phyloP scores from a whole-genome alignment of 768 basidiomycete species.

The Trametes maxima region DNA sequence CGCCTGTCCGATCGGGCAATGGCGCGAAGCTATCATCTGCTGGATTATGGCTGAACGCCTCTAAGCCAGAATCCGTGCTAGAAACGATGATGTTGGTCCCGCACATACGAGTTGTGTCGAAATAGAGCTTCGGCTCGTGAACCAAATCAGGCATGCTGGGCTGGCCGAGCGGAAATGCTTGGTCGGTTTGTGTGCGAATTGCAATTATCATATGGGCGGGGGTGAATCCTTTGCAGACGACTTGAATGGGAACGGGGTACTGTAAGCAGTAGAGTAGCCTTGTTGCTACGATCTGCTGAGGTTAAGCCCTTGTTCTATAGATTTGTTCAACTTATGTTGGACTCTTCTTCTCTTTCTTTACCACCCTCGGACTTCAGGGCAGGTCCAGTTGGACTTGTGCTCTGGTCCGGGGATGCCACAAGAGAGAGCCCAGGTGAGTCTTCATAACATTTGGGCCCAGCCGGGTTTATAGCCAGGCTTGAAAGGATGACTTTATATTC shows the following conservation, averaged over 20 bases:
- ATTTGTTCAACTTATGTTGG: slow-evolving; percentile 59
- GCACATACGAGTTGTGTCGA: slow-evolving; percentile 62
- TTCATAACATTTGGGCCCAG: background rate
- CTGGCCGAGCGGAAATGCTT: slow-evolving; percentile 55
- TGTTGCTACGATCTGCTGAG: slow-evolving; percentile 79
- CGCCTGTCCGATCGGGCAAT: slow-evolving; percentile 77
- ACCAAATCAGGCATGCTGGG: slow-evolving; percentile 62
- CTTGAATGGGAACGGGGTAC: slow-evolving; percentile 75
- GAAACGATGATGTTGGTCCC: slow-evolving; percentile 73
- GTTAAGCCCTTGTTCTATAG: slow-evolving; percentile 73
- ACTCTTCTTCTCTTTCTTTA: slow-evolving; percentile 43
- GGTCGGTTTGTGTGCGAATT: slow-evolving; percentile 54
- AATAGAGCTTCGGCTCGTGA: slow-evolving; percentile 71
- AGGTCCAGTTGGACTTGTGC: slow-evolving; percentile 32
- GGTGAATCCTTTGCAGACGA: slow-evolving; percentile 80
- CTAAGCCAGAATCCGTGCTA: slow-evolving; percentile 82
- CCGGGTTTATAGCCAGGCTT: background rate
- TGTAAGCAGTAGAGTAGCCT: slow-evolving; percentile 80
- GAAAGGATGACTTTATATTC: slow-evolving; percentile 72
- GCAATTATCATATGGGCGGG: slow-evolving; percentile 68
- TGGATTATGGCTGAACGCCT: slow-evolving; percentile 86
- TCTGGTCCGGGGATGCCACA: slow-evolving; percentile 18
- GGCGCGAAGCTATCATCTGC: slow-evolving; percentile 80
- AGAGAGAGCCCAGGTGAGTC: slow-evolving; percentile 5
- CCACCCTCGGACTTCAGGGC: slow-evolving; percentile 43